Conservation (phyloP, 2,329 filamentous ascomycete genomes). For the Calycina marina region DNA sequence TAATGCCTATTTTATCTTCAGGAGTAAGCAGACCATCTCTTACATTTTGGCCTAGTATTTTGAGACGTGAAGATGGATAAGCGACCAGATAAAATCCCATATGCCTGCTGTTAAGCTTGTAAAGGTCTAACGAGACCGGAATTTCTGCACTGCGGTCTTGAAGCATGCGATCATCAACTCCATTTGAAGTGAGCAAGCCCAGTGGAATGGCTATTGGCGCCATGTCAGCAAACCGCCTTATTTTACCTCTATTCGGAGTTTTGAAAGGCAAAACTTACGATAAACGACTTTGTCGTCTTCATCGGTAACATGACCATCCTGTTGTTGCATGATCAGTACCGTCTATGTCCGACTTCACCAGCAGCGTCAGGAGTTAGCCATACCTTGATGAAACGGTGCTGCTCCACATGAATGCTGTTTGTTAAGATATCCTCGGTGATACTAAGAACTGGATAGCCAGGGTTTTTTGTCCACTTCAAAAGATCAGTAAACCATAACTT, state of each 20-base stretch:
- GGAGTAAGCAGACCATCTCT: conserved; percentile 36
- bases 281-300: conserved; percentile 49
- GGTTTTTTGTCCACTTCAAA: conserved; percentile 63
- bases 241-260: no score
- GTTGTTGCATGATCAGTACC: no score
- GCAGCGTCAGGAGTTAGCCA: no score
- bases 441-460: conserved; percentile 53
- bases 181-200: conserved; percentile 33
- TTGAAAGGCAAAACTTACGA: no score
- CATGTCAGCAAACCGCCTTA: conserved; percentile 57
- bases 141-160: neutral
- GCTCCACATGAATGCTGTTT: conserved; percentile 44
- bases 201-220: conserved; percentile 36
- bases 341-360: no score
- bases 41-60: conserved; percentile 48
- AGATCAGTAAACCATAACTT: no score
- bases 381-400: conserved; percentile 61
- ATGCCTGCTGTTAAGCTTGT: conserved; percentile 58
- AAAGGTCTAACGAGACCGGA: conserved; percentile 37
- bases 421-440: conserved; percentile 37
- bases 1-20: conserved; percentile 56
- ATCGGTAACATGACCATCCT: conserved; percentile 31
- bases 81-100: conserved; percentile 53
- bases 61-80: conserved; percentile 46
- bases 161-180: conserved; percentile 22